Evolutionary conservation across 2,329 filamentous ascomycete species (phyloP).

Genomic region (Pseudogymnoascus sp.): DNA sequence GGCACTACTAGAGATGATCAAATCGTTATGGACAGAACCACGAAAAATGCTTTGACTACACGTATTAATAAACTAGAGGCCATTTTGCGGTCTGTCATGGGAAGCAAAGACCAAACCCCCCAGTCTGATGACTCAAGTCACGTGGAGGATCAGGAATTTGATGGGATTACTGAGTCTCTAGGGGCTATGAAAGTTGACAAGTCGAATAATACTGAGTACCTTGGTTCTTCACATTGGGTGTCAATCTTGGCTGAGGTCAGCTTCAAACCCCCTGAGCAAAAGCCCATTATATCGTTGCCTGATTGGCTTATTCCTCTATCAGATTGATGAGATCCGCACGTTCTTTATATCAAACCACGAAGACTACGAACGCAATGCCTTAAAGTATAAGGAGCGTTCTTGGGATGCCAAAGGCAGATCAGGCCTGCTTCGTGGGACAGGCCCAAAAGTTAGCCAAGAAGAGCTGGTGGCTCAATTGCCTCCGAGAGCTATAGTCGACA

Average conservation of each 20-base stretch:
- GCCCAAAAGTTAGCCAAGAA: conserved; percentile 7
- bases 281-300: neutral
- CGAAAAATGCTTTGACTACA: conserved; percentile 9
- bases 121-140: neutral
- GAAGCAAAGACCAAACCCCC: neutral
- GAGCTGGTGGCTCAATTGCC: conserved; percentile 12
- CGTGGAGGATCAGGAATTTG: neutral
- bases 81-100: conserved; percentile 12
- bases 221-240: conserved; percentile 14
- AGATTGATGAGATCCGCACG: conserved; percentile 14
- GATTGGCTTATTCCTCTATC: neutral
- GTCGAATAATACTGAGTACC: conserved; percentile 10
- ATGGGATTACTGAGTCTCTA: conserved; percentile 10
- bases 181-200: conserved; percentile 15
- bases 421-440: conserved; percentile 12
- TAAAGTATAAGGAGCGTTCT: conserved; percentile 4
- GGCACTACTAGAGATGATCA: neutral
- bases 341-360: conserved; percentile 11
- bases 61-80: conserved; percentile 13
- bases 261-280: neutral
- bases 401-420: conserved; percentile 5
- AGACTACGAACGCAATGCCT: conserved; percentile 8
- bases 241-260: conserved; percentile 15
- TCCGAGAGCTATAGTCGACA: conserved; percentile 3
- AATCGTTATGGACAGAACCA: conserved; percentile 4